Percentiles rank a stretch among this genome's conserved stretches.
Conservation (phyloP, 768 basidiomycete genomes). For the Lentinula lateritia region DNA sequence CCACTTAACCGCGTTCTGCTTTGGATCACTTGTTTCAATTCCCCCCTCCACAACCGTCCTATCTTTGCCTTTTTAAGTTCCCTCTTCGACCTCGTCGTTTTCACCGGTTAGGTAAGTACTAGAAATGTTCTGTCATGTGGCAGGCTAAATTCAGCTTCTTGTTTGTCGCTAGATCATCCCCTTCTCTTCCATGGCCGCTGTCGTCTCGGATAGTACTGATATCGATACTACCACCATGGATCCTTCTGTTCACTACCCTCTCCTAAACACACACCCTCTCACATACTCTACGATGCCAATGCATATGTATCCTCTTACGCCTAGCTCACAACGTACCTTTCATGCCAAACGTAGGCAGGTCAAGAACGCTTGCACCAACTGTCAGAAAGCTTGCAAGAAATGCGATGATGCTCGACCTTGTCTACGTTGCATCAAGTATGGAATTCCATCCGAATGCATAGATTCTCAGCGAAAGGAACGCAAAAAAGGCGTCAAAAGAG, state of each 20-base stretch:
- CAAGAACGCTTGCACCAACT: constrained; percentile 89
- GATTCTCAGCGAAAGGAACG: constrained; percentile 92
- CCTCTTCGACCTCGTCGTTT: not conserved
- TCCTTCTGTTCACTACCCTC: constrained; percentile 3
- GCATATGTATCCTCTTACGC: constrained; percentile 69
- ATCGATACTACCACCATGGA: not conserved
- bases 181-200: not conserved
- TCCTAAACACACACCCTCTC: constrained; percentile 10
- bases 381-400: constrained; percentile 89
- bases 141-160: not conserved
- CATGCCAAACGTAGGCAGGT: constrained; percentile 82
- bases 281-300: constrained; percentile 50
- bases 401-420: constrained; percentile 91
- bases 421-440: constrained; percentile 89
- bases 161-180: not conserved
- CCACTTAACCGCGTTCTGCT: not conserved
- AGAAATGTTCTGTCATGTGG: constrained; percentile 5
- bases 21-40: not conserved
- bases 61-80: not conserved
- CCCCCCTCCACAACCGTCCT: not conserved
- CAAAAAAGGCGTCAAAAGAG: constrained; percentile 81
- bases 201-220: not conserved
- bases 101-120: not conserved
- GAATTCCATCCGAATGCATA: constrained; percentile 69
- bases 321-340: constrained; percentile 40